Evolutionary conservation across 2,329 filamentous ascomycete species (phyloP).

Genomic region (Xylaria sp.): DNA sequence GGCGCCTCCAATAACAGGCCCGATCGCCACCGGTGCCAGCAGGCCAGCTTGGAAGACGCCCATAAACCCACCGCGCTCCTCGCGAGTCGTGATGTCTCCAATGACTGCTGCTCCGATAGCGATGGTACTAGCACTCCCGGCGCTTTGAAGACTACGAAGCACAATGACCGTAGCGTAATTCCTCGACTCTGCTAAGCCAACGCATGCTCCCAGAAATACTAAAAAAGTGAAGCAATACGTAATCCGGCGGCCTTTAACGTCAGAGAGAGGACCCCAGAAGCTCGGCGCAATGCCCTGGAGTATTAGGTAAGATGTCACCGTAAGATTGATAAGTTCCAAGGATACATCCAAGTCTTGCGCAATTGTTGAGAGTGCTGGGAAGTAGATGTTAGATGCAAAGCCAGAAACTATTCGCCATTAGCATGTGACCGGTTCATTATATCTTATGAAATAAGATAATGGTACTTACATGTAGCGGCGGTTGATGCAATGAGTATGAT

Average conservation of each 20-base stretch:
- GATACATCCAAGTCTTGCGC: constrained; percentile 57
- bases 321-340: constrained; percentile 54
- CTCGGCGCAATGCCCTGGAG: constrained; percentile 66
- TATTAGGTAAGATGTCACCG: constrained; percentile 60
- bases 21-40: constrained; percentile 52
- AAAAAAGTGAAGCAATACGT: constrained; percentile 60
- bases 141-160: constrained; percentile 62
- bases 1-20: constrained; percentile 64
- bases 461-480: constrained; percentile 60
- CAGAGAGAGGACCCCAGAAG: constrained; percentile 61
- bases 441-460: background rate
- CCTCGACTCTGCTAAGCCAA: constrained; percentile 59
- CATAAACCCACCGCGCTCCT: constrained; percentile 67
- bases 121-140: constrained; percentile 65
- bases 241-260: constrained; percentile 58
- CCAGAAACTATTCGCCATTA: constrained; percentile 50
- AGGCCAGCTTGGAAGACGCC: constrained; percentile 56
- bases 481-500: constrained; percentile 60
- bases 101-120: constrained; percentile 65
- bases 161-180: constrained; percentile 59
- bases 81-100: constrained; percentile 66
- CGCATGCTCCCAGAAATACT: constrained; percentile 59
- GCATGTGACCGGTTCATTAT: background rate
- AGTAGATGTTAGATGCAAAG: constrained; percentile 60
- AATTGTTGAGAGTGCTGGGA: constrained; percentile 59